A percentile compares a stretch with the other conserved stretches of the same genome.
These are phyloP conservation scores for Sisymbrium altissimum DNA, from an alignment of 345 rosid species.

Conservation along the genomic window DNA sequence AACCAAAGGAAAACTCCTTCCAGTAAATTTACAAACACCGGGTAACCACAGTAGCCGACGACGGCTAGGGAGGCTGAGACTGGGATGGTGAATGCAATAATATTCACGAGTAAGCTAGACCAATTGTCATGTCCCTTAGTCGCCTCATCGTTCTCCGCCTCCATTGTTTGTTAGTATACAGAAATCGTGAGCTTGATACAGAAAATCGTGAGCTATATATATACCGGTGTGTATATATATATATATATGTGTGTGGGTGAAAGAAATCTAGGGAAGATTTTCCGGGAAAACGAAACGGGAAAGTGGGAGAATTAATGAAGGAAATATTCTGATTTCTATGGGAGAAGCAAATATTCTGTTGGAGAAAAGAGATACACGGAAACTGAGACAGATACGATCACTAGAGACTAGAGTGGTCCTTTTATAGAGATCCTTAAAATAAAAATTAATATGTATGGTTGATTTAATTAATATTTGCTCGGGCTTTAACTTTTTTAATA, in stretches of 20 bases:
- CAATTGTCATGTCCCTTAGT: neutral
- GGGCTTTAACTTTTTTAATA: neutral
- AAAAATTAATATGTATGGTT: neutral
- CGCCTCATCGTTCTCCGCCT: neutral
- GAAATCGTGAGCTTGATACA: neutral
- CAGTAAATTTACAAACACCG: neutral
- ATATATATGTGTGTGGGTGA: neutral
- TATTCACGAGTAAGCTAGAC: neutral
- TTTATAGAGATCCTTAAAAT: neutral
- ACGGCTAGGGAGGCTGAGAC: neutral
- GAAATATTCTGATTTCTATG: neutral
- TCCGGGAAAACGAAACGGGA: conserved; percentile 3
- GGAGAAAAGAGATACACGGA: conserved; percentile 11
- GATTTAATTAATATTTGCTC: conserved; percentile 5
- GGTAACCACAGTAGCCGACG: neutral
- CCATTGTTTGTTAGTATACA: neutral
- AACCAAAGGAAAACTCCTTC: neutral
- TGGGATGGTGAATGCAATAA: neutral
- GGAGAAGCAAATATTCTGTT: conserved; percentile 8
- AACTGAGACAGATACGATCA: conserved; percentile 12
- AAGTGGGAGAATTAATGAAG: conserved; percentile 5
- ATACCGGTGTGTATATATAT: neutral
- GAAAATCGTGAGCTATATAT: neutral
- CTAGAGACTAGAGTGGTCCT: conserved; percentile 10
- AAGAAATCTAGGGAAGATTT: neutral